Evolutionary conservation across 306 rosid species (phyloP).

Genomic region (Vigna trinervia): DNA sequence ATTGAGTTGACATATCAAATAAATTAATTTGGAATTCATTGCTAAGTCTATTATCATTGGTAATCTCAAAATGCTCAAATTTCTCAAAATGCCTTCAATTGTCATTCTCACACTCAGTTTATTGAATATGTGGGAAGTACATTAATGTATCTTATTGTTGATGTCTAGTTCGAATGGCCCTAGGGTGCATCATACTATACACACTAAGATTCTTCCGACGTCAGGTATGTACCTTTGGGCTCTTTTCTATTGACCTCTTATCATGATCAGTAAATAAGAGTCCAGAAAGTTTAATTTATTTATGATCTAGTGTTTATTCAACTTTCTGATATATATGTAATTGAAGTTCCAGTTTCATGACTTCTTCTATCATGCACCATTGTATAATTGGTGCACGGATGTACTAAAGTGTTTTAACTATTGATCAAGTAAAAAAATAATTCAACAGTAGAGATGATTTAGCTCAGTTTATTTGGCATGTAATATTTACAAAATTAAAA

Average conservation of each 20-base stretch:
- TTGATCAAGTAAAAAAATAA: background rate
- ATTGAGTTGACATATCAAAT: slow-evolving; percentile 19
- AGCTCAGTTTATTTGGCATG: background rate
- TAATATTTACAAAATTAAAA: background rate
- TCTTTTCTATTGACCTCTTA: background rate
- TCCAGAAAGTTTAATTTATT: background rate
- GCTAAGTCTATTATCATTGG: background rate
- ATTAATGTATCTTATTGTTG: slow-evolving; percentile 35
- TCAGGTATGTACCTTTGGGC: slow-evolving; percentile 59
- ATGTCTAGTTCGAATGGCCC: slow-evolving; percentile 76
- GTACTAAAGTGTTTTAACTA: background rate
- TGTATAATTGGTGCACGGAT: background rate
- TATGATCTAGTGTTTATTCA: background rate
- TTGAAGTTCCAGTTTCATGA: slow-evolving; percentile 4
- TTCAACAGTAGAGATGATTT: background rate
- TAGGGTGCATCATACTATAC: slow-evolving; percentile 69
- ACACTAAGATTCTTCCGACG: slow-evolving; percentile 74
- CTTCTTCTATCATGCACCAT: background rate
- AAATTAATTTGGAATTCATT: slow-evolving; percentile 8
- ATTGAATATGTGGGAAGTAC: slow-evolving; percentile 17
- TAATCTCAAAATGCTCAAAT: slow-evolving; percentile 3
- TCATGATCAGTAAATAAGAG: background rate
- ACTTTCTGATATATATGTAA: background rate
- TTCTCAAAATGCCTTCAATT: slow-evolving; percentile 3
- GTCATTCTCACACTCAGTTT: slow-evolving; percentile 18